These are phyloP conservation scores for Angomonas ambiguus DNA, from an alignment of 208 protist species.

Conservation along the genomic window DNA sequence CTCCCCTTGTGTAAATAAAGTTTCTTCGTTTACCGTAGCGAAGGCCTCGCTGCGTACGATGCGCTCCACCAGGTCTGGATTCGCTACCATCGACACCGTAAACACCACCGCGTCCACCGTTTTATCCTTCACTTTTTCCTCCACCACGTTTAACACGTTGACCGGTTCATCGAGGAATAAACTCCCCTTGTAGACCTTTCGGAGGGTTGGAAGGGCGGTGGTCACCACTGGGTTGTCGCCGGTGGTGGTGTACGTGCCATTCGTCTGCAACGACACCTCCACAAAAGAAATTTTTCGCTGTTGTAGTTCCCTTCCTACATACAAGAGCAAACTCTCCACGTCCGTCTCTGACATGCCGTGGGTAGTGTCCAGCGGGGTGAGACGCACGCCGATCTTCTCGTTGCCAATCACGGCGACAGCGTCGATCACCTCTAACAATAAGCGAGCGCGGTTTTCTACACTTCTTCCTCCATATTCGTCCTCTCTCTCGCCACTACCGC, in stretches of 20 bases:
- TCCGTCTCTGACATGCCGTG: slow-evolving; percentile 19
- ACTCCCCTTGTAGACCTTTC: too few relatives aligned
- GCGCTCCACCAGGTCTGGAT: slow-evolving; percentile 49
- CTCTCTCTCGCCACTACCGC: slow-evolving; percentile 45
- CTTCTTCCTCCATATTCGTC: slow-evolving; percentile 72
- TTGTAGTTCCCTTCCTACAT: slow-evolving; percentile 10
- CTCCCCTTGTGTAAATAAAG: slow-evolving; percentile 15
- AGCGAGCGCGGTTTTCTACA: slow-evolving; percentile 42
- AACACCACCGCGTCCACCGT: slow-evolving; percentile 28
- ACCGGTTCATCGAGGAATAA: slow-evolving; percentile 34
- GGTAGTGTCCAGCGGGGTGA: slow-evolving; percentile 28
- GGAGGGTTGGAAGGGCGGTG: too few relatives aligned
- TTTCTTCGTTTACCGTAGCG: slow-evolving; percentile 4
- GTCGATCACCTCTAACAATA: slow-evolving; percentile 51
- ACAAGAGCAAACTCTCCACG: slow-evolving; percentile 14
- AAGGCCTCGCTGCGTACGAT: slow-evolving; percentile 10
- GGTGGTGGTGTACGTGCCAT: slow-evolving; percentile 7
- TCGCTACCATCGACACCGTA: slow-evolving; percentile 30
- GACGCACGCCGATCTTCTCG: slow-evolving; percentile 33
- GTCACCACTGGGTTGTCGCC: slow-evolving; percentile 2
- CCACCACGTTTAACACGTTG: too few relatives aligned
- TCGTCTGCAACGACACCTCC: slow-evolving; percentile 13
- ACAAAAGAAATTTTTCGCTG: slow-evolving; percentile 24
- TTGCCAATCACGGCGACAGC: slow-evolving; percentile 27
- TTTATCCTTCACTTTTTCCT: slow-evolving; percentile 8